These are phyloP conservation scores for Puccinia coronata DNA, from an alignment of 1,284 basidiomycete genomes.

Conservation along the genomic window DNA sequence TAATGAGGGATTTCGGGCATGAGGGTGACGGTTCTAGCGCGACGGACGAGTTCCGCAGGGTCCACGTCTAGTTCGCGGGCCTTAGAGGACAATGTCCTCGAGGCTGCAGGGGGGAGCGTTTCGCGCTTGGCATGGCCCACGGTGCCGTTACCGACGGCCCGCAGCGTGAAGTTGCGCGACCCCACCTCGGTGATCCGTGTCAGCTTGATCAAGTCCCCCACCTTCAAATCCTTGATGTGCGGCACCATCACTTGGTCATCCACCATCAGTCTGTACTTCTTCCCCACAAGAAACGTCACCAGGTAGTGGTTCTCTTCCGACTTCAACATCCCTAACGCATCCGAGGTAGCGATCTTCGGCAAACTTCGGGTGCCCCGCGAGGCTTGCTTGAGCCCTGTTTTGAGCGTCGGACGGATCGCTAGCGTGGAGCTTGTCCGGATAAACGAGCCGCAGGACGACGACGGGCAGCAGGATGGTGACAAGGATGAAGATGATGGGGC, in stretches of 20 bases:
- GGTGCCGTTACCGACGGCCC: slow-evolving; percentile 63
- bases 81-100: slow-evolving; percentile 57
- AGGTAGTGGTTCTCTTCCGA: slow-evolving; percentile 81
- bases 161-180: slow-evolving; percentile 88
- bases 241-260: slow-evolving; percentile 90
- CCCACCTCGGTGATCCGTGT: slow-evolving; percentile 91
- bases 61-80: slow-evolving; percentile 55
- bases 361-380: neutral
- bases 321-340: slow-evolving; percentile 60
- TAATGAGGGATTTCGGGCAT: slow-evolving; percentile 41
- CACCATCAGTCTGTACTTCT: slow-evolving; percentile 82
- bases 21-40: slow-evolving; percentile 53
- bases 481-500: neutral
- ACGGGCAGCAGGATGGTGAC: too few relatives aligned
- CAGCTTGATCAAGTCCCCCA: slow-evolving; percentile 81
- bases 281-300: slow-evolving; percentile 81
- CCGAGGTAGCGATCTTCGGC: neutral
- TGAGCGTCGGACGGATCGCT: slow-evolving; percentile 25
- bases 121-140: slow-evolving; percentile 29
- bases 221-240: slow-evolving; percentile 64
- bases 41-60: neutral
- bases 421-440: neutral
- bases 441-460: neutral
- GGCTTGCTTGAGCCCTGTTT: slow-evolving; percentile 19
- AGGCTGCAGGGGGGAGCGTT: slow-evolving; percentile 59